Evolutionary conservation across 352 stramenopile species (phyloP), one percentile per base, ranked within the genome.

Genomic region (Phytophthora pseudosyringae): DNA sequence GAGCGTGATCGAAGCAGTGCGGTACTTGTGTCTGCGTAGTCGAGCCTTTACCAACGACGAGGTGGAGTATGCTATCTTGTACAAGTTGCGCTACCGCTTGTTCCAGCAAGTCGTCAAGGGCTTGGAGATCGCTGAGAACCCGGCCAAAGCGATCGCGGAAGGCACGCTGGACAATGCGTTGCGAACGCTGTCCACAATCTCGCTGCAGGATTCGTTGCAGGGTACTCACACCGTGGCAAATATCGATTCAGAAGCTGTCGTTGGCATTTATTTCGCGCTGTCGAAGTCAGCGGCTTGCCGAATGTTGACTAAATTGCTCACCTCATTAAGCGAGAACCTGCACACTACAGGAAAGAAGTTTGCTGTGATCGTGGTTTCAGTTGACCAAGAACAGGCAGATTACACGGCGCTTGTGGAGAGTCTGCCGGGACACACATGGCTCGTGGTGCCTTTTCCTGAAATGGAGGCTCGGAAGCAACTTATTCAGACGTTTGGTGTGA

Each of bases 181-280:
- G 47, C 76, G 78, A 48, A 80, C 67, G 6, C 61, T 96, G 13
- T 85, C 80, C 1, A 71, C 76, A 4, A 83, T 93, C 9, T 82
- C 80, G 5, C 52, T 96, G 11, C 64, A 89, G 25, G 88, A 96
- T 65, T 87, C 85, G 16, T 45, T 94, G 11, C 88, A 95, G 56
- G 84, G 86, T 11, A 92, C 53, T 29, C 81, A 90, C 41, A 80
- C 59, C 5, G 65, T 96, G 32, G 67, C 82, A 16, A 50, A 69
- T 31, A 76, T 94, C 31, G 58, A 83, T 25, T 38, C 74, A 4
- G 68, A 86, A 21, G 68, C 85, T 26, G 78, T 95, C 5, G 75
- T 95, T 33, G 84, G 82, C 10, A 84, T 96, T 26, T 93, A 92
- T 63, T 95, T 96, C 58, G 72, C 80, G 2, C 67, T 77, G 35